Percentiles rank a stretch among this genome's conserved stretches.
These are phyloP conservation scores for Dactylellina leptospora DNA, from an alignment of 2,329 filamentous ascomycete genomes.

Conservation along the genomic window DNA sequence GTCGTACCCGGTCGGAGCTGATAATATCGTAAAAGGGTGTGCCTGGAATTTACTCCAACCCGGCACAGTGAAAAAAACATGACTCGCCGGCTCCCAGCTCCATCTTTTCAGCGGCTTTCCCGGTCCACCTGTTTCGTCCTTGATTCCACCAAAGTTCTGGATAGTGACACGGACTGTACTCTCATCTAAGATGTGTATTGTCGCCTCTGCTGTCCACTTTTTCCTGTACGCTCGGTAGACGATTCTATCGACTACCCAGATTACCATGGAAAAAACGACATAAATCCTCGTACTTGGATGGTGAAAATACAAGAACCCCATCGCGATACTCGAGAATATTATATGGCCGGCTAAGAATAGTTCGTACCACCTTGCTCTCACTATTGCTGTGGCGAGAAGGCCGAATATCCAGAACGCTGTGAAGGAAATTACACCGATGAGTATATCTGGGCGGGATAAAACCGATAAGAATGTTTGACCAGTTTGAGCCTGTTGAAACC, in stretches of 20 bases:
- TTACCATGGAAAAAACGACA: conserved; percentile 65
- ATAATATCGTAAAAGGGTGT: conserved; percentile 74
- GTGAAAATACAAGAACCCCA: conserved; percentile 70
- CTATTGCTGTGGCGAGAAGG: conserved; percentile 65
- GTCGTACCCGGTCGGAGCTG: conserved; percentile 64
- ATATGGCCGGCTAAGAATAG: conserved; percentile 70
- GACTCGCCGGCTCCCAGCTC: conserved; percentile 69
- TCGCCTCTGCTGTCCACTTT: conserved; percentile 20
- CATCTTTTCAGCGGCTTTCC: neutral
- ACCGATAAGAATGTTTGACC: conserved; percentile 66
- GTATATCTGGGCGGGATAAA: conserved; percentile 68
- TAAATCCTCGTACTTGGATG: conserved; percentile 66
- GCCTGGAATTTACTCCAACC: conserved; percentile 67
- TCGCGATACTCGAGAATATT: conserved; percentile 66
- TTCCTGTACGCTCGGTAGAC: conserved; percentile 60
- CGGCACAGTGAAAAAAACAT: conserved; percentile 71
- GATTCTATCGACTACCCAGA: conserved; percentile 69
- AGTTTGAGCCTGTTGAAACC: conserved; percentile 55
- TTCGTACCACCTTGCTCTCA: conserved; percentile 71
- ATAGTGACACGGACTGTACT: conserved; percentile 27
- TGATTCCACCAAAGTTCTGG: conserved; percentile 9
- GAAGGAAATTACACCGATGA: conserved; percentile 68
- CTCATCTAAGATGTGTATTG: conserved; percentile 25
- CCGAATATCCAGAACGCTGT: conserved; percentile 37
- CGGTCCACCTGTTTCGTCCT: neutral